A percentile compares a stretch with the other conserved stretches of the same genome.
Evolutionary conservation across 352 stramenopile genomes (phyloP).

Genomic region (Pythium dissimile): DNA sequence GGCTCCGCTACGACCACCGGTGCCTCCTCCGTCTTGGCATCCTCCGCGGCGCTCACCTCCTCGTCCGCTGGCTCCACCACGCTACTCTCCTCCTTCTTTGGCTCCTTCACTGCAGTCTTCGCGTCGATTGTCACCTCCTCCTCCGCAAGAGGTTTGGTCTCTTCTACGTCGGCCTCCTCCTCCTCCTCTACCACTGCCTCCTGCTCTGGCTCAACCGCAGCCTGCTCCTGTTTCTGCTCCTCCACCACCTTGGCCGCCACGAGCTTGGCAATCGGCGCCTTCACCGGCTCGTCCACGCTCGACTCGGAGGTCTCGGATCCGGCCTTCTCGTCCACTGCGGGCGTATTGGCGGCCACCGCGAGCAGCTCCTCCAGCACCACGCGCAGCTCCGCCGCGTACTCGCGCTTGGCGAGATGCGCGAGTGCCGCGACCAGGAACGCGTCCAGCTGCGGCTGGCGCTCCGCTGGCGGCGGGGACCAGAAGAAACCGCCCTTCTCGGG

Average conservation of each 20-base stretch:
- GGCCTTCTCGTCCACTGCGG: constrained; percentile 4
- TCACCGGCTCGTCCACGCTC: constrained; percentile 8
- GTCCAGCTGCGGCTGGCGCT: constrained; percentile 58
- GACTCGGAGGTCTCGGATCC: constrained; percentile 19
- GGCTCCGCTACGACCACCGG: not conserved
- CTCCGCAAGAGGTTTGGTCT: not conserved
- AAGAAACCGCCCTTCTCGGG: constrained; percentile 61
- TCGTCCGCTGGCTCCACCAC: constrained; percentile 12
- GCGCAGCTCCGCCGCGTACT: constrained; percentile 35
- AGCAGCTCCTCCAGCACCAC: constrained; percentile 53
- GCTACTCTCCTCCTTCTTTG: constrained; percentile 20
- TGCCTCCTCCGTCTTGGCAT: not conserved
- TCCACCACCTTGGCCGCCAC: constrained; percentile 18
- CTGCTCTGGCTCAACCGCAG: no score
- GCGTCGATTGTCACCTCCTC: not conserved
- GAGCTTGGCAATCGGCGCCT: constrained; percentile 10
- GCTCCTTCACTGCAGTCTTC: not conserved
- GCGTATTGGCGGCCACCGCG: constrained; percentile 35
- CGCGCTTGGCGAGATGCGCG: constrained; percentile 44
- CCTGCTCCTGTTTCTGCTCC: constrained; percentile 10
- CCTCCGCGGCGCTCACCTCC: not conserved
- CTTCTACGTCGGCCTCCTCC: not conserved
- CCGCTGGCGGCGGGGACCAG: constrained; percentile 48
- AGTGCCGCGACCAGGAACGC: constrained; percentile 57
- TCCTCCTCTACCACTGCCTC: not conserved